phyloP scores from a whole-genome alignment of 2,329 filamentous ascomycete genomes.

The Xylariales sp. region DNA sequence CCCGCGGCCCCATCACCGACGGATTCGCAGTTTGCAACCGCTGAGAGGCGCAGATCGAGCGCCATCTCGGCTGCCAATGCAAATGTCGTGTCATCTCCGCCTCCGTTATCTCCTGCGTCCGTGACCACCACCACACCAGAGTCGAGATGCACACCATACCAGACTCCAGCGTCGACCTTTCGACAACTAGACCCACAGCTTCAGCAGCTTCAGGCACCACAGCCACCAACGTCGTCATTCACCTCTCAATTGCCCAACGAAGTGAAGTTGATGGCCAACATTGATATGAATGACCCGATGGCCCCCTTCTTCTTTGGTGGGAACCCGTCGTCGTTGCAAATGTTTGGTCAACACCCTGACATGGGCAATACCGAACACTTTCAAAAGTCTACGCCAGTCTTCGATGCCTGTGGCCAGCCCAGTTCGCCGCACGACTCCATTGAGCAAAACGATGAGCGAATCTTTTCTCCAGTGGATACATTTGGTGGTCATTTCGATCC shows the following conservation, averaged over 20 bases:
- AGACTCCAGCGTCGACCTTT: conserved; percentile 23
- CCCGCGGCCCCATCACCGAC: conserved; percentile 12
- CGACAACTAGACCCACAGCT: conserved; percentile 22
- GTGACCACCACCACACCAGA: conserved; percentile 17
- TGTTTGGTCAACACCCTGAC: conserved; percentile 16
- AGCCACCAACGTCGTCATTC: no score
- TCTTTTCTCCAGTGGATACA: conserved; percentile 15
- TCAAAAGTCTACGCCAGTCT: neutral
- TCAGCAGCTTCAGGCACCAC: conserved; percentile 17
- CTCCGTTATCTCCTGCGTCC: conserved; percentile 21
- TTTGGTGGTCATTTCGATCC: conserved; percentile 12
- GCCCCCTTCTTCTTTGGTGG: conserved; percentile 22
- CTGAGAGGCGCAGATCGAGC: conserved; percentile 1
- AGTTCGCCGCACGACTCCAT: conserved; percentile 4
- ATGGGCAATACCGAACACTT: conserved; percentile 5
- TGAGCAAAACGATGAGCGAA: conserved; percentile 9
- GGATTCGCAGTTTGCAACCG: neutral
- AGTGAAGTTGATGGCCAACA: conserved; percentile 35
- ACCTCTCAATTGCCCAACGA: conserved; percentile 38
- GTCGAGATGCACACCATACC: conserved; percentile 16
- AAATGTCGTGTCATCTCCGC: conserved; percentile 19
- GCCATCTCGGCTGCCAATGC: conserved; percentile 11
- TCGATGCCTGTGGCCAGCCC: neutral
- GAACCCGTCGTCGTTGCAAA: conserved; percentile 14
- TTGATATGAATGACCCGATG: conserved; percentile 28